Conservation (phyloP, 108 stramenopile species). For the Pseudonitzschia delicatissima region DNA sequence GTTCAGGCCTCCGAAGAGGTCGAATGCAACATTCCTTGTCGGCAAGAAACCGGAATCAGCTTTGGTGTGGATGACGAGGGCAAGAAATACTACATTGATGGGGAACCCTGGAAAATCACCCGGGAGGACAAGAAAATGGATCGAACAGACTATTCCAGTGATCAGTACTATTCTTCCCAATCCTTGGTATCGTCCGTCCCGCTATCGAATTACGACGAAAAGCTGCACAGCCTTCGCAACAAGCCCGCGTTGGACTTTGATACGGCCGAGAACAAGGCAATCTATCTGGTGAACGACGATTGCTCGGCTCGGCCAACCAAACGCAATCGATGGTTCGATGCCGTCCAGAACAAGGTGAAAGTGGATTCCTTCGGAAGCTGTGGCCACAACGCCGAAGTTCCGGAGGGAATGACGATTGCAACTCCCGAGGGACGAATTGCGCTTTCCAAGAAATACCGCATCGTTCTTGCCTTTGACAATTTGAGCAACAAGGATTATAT, state of each 20-base stretch:
- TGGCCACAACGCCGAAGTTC: conserved; percentile 41
- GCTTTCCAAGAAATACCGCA: conserved; percentile 50
- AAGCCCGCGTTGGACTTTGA: conserved; percentile 36
- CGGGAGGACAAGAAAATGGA: conserved; percentile 27
- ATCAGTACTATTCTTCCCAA: conserved; percentile 43
- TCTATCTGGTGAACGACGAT: conserved; percentile 30
- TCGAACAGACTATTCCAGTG: conserved; percentile 20
- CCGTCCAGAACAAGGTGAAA: conserved; percentile 11
- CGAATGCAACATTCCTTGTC: conserved; percentile 44
- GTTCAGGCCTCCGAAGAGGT: not conserved
- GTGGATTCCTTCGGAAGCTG: conserved; percentile 37
- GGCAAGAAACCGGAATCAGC: conserved; percentile 14
- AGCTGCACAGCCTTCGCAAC: conserved; percentile 28
- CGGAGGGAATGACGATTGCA: conserved; percentile 26
- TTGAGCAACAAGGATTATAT: conserved; percentile 58
- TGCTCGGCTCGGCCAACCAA: conserved; percentile 23
- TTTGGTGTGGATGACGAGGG: not conserved
- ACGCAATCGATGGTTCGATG: conserved; percentile 37
- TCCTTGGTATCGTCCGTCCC: conserved; percentile 46
- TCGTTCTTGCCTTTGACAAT: conserved; percentile 67
- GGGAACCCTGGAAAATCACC: conserved; percentile 35
- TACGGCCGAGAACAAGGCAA: conserved; percentile 22
- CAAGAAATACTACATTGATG: conserved; percentile 22
- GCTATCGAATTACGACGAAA: conserved; percentile 17
- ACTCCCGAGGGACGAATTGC: conserved; percentile 37